Evolutionary conservation across 176 grass and related monocot species (phyloP), one percentile per base, ranked within the genome.

Genomic region (Phoenix roebelenii): DNA sequence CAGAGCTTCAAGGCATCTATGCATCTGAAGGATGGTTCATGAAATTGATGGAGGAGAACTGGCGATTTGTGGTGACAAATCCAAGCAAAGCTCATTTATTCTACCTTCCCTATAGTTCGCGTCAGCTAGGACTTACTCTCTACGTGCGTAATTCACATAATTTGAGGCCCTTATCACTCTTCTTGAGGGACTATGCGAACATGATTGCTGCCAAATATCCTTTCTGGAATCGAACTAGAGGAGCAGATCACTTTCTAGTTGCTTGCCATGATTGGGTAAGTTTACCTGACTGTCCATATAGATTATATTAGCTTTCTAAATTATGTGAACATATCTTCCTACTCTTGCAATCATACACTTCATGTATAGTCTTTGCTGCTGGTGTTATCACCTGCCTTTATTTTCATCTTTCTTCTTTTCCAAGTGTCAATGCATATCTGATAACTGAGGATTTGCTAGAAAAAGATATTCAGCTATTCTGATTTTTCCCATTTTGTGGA

Each of bases 21-120:
- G 65, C 65, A 14, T 67, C 65, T 7, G 65, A 67, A 67, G 65
- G 65, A 30, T 67, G 65, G 65, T 67, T 67, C 35, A 67, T 67
- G 65, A 67, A 67, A 32, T 39, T 67, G 52, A 55, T 67, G 65
- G 52, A 67, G 50, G 51, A 54, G 51, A 67, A 29, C 50, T 54
- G 9, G 25, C 4, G 9, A 20, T 67, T 55, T 23, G 24, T 18
- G 0, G 51, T 25, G 7, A 67, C 5, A n/a, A 25, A 67, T 22
- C 51, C 65, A 55, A 55, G 51, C 18, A 67, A 55, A 67, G 65
- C 52, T 67, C 65, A 67, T 22, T 15, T 67, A 25, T 67, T 67
- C 25, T 67, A 67, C 20, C 51, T 67, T 14, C 65, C 65, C 15
- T 67, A 67, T 35, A 67, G 65, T 20, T 17, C 50, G 6, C 65